Evolutionary conservation across 352 stramenopile genomes (phyloP), one percentile per base, ranked within the genome.

Genomic region (Globisporangium paddicum): DNA sequence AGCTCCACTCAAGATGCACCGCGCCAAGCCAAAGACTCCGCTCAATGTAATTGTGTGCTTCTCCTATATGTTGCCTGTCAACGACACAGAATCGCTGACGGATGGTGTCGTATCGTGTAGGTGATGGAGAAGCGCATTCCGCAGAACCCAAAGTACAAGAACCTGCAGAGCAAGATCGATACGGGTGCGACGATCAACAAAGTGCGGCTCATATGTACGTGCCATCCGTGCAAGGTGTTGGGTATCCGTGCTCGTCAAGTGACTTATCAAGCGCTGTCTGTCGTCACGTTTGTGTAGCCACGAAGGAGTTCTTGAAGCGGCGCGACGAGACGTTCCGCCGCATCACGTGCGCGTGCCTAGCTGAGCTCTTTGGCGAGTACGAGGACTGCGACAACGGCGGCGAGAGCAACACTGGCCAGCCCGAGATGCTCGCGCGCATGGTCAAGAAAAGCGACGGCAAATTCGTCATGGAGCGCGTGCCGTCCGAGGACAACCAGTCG

Each of bases 111-210:
- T 30, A 16, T 16, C 11, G 10, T 7, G 35, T 40, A 91, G 82
- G 80, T 75, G 42, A 89, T 90, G 77, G 84, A 93, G 64, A 90
- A 88, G 68, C 68, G 72, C 45, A 86, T 94, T 54, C 82, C 84
- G 13, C 69, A 88, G 55, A 90, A 89, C 52, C 67, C 79, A 34
- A 86, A 78, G 60, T 94, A 89, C 68, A 86, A 85, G 58, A 83
- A 88, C 56, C 85, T 80, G 11, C 77, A 87, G 60, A 88, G 78
- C 68, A 90, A 87, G 67, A 79, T 94, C 53, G 71, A 90, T 63
- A 83, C 82, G 13, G 82, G 84, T 49, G 69, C 75, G 30, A 89
- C 84, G 3, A 74, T 87, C 45, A 85, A 86, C 55, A 90, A 90
- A 77, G 77, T 94, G 30, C 81, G 79, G 0, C 62, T 89, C 9